A percentile compares a stretch with the other conserved stretches of the same genome.
These are phyloP conservation scores for Globisporangium parvum DNA, from an alignment of 352 stramenopile genomes.

Conservation along the genomic window DNA sequence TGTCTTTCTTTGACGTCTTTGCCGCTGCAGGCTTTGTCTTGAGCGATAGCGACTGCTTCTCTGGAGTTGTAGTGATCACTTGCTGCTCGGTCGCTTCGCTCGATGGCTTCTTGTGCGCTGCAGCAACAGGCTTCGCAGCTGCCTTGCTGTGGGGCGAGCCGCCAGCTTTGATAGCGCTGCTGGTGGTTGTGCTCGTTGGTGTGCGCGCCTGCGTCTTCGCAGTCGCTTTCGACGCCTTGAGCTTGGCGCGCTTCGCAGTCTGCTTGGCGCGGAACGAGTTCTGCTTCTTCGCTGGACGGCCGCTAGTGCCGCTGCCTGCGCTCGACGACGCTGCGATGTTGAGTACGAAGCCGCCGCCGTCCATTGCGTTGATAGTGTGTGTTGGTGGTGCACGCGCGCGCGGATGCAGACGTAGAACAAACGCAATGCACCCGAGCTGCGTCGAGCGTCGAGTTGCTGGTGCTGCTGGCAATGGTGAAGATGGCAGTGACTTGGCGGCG, in stretches of 20 bases:
- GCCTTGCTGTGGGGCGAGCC: slow-evolving; percentile 8
- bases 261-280: slow-evolving; percentile 76
- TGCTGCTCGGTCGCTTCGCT: background rate
- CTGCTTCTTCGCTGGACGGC: slow-evolving; percentile 55
- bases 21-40: background rate
- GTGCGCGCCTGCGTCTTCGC: slow-evolving; percentile 8
- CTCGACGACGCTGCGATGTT: slow-evolving; percentile 60
- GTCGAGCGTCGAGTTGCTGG: no score
- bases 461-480: no score
- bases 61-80: background rate
- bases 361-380: slow-evolving; percentile 21
- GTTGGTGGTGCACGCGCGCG: background rate
- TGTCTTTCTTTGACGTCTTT: background rate
- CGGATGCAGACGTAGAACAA: background rate
- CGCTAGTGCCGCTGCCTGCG: slow-evolving; percentile 15
- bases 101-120: background rate
- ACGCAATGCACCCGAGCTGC: background rate
- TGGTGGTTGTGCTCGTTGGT: slow-evolving; percentile 1
- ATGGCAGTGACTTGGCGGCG: no score
- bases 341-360: slow-evolving; percentile 61
- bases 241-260: slow-evolving; percentile 30
- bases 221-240: slow-evolving; percentile 19
- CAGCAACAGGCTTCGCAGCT: slow-evolving; percentile 13
- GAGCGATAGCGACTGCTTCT: background rate
- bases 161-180: slow-evolving; percentile 3